phyloP scores from a whole-genome alignment of 768 basidiomycete species.

The Trametes sanguinea region DNA sequence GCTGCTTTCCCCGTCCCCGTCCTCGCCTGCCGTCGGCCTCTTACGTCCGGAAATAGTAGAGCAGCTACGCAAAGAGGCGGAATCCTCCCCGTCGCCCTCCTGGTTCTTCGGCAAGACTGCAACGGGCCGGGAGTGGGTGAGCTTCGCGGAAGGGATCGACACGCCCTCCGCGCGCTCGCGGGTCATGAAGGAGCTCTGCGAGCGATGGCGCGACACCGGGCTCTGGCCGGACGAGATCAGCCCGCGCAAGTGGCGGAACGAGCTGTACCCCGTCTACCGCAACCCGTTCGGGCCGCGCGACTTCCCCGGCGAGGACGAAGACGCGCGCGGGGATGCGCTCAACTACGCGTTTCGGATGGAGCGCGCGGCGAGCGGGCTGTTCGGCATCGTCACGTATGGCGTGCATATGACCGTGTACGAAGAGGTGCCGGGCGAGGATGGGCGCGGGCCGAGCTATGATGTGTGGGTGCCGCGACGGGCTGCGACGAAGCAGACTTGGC shows the following conservation, averaged over 20 bases:
- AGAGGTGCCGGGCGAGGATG: constrained; percentile 42
- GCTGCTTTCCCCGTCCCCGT: constrained; percentile 49
- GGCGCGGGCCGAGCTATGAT: constrained; percentile 36
- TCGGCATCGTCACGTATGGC: constrained; percentile 89
- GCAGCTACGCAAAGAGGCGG: constrained; percentile 51
- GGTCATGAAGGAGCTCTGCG: constrained; percentile 66
- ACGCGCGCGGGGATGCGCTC: constrained; percentile 20
- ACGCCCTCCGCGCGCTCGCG: constrained; percentile 60
- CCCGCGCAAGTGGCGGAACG: constrained; percentile 79
- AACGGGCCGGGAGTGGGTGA: constrained; percentile 34
- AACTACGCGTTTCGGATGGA: constrained; percentile 91
- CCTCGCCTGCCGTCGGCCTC: constrained; percentile 61
- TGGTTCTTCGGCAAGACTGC: constrained; percentile 38
- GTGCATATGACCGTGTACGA: constrained; percentile 86
- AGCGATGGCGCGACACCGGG: constrained; percentile 71
- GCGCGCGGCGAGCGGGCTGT: constrained; percentile 83
- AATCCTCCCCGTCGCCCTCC: constrained; percentile 35
- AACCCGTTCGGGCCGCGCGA: constrained; percentile 66
- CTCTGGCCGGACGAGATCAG: constrained; percentile 68
- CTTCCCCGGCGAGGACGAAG: constrained; percentile 29
- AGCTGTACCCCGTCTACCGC: constrained; percentile 78
- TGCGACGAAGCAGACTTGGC: constrained; percentile 88
- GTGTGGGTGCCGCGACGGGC: constrained; percentile 91
- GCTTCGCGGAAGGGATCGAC: constrained; percentile 53
- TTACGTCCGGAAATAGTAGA: constrained; percentile 34